phyloP scores from a whole-genome alignment of 257 asterid species.

The Nicotiana tomentosiformis region DNA sequence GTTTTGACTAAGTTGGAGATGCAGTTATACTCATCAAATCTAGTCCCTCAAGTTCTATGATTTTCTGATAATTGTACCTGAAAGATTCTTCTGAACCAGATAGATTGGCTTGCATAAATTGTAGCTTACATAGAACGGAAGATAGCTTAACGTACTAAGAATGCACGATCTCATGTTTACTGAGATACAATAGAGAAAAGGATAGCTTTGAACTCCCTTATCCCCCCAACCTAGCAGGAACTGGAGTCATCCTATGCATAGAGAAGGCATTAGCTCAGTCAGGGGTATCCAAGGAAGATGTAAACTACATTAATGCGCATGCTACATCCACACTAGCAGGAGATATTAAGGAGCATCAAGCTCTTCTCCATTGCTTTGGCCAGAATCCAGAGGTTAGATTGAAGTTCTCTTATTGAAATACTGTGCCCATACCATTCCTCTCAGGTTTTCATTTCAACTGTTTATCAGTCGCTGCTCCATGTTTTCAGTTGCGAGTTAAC shows the following conservation, averaged over 20 bases:
- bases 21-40: neutral
- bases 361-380: constrained; percentile 80
- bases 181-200: neutral
- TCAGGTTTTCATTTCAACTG: constrained; percentile 4
- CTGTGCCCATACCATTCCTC: neutral
- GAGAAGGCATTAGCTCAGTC: constrained; percentile 97
- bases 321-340: constrained; percentile 98
- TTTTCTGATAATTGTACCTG: neutral
- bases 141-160: neutral
- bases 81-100: neutral
- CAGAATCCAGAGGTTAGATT: constrained; percentile 75
- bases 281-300: constrained; percentile 81
- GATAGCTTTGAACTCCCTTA: constrained; percentile 12
- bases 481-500: constrained; percentile 77
- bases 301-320: constrained; percentile 93
- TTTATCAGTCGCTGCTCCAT: constrained; percentile 7
- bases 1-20: neutral
- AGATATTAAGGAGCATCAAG: constrained; percentile 87
- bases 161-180: neutral
- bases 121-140: neutral
- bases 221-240: constrained; percentile 46
- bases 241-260: constrained; percentile 81
- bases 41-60: neutral
- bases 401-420: neutral
- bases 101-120: neutral